Evolutionary conservation across 2,329 filamentous ascomycete species (phyloP), one percentile per base, ranked within the genome.

Genomic region (Fonsecaea nubica): DNA sequence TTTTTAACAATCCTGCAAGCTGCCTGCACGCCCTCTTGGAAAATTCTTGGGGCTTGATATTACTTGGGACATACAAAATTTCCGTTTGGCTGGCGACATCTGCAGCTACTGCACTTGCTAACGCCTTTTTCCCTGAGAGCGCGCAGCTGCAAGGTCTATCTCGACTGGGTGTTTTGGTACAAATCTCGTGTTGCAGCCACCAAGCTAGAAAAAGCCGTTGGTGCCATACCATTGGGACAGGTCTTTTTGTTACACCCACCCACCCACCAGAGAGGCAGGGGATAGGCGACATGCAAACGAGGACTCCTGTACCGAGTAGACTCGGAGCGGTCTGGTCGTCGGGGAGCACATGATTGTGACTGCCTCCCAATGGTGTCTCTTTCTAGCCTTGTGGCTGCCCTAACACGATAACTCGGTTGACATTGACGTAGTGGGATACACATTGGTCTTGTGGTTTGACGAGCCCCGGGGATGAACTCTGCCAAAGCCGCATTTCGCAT

Each of bases 171-270:
- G 45, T 45, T 21, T 9, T 1, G 42, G 42, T 2, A 7, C 18
- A 45, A 18, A 21, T 45, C 4, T 45, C 18, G 45, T 50, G 57
- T 50, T 45, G 32, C 15, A 38, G 18, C 38, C 30, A 25, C 36
- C 25, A 48, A 18, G 10, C 15, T 38, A 15, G 7, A 40, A 13
- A 25, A 30, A 48, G 5, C 9, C 13, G 38, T 59, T 36, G 40
- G 57, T 59, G 57, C 57, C 57, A 33, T 25, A 21, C 13, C 25
- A 18, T 35, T 59, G 57, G 57, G 30, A 59, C 40, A 30, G 57
- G 38, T 36, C 57, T 48, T 59, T 50, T 48, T 40, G 25, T 58
- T 32, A 13, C 21, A 25, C 21, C 21, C 25, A 25, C 25, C 25
- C 25, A n/a, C 38, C 30, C 33, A 10, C 25, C 40, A 10, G 21